A percentile compares a stretch with the other conserved stretches of the same genome.
Evolutionary conservation across 306 rosid species (phyloP).

Genomic region (Arachis hypogaea): DNA sequence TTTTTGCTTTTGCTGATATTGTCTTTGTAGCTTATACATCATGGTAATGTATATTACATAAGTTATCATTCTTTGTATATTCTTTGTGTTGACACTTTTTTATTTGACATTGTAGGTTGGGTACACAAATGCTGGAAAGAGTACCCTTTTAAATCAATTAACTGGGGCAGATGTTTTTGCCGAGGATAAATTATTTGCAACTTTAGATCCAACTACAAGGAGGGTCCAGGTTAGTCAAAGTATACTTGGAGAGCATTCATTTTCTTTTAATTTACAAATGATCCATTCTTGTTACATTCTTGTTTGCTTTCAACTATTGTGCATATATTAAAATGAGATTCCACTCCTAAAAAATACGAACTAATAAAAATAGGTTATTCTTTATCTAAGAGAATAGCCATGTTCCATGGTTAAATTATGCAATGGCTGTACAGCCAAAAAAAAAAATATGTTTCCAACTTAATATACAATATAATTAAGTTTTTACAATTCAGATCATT

Average conservation of each 20-base stretch:
- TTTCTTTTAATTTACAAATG: constrained; percentile 15
- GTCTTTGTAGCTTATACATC: constrained; percentile 11
- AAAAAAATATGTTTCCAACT: background rate
- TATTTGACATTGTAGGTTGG: constrained; percentile 71
- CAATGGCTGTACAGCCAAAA: too few relatives aligned
- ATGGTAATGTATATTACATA: constrained; percentile 2
- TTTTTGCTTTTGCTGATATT: constrained; percentile 19
- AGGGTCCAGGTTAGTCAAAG: constrained; percentile 84
- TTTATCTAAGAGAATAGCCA: constrained; percentile 17
- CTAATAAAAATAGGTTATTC: constrained; percentile 5
- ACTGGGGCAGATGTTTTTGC: constrained; percentile 96
- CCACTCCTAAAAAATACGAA: constrained; percentile 24
- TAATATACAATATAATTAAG: constrained; percentile 6
- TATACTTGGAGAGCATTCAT: constrained; percentile 27
- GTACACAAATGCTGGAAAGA: constrained; percentile 98
- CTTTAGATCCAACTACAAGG: constrained; percentile 98
- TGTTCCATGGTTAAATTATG: background rate
- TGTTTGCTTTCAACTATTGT: constrained; percentile 32
- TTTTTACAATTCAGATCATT: constrained; percentile 22
- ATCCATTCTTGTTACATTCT: background rate
- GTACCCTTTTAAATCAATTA: constrained; percentile 88
- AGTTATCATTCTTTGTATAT: constrained; percentile 10
- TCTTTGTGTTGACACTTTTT: constrained; percentile 19
- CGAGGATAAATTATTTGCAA: constrained; percentile 94
- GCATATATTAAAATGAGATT: constrained; percentile 16